A percentile compares a stretch with the other conserved stretches of the same genome.
Conservation (phyloP, 2,329 filamentous ascomycete genomes). For the Colletotrichum brevisporum region DNA sequence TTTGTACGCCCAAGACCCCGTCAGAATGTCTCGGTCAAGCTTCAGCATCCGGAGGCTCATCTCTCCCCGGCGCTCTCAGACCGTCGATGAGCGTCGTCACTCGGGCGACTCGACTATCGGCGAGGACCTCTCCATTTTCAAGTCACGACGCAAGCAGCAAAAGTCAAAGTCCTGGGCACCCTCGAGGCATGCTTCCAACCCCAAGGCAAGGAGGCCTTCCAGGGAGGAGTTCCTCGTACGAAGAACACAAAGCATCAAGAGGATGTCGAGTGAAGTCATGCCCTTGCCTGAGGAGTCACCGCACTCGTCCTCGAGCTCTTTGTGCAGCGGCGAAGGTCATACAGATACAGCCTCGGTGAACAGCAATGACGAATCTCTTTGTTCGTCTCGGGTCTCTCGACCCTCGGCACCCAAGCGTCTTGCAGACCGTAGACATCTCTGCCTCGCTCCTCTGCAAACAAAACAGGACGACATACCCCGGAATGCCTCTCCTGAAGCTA, state of each 20-base stretch:
- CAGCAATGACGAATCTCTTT: constrained; percentile 51
- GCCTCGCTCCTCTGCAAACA: constrained; percentile 30
- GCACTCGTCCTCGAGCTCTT: constrained; percentile 60
- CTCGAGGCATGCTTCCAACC: not conserved
- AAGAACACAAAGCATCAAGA: constrained; percentile 56
- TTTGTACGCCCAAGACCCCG: constrained; percentile 41
- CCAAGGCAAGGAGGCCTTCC: constrained; percentile 14
- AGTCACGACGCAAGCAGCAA: constrained; percentile 32
- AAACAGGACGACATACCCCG: not conserved
- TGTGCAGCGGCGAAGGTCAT: constrained; percentile 59
- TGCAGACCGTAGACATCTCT: constrained; percentile 38
- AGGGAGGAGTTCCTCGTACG: constrained; percentile 52
- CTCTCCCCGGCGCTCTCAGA: constrained; percentile 48
- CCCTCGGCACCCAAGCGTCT: constrained; percentile 40
- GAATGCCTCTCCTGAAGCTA: constrained; percentile 15
- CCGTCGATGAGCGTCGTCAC: constrained; percentile 26
- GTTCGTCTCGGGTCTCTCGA: constrained; percentile 45
- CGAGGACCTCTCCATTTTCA: constrained; percentile 40
- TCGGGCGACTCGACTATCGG: constrained; percentile 27
- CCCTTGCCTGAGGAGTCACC: constrained; percentile 54
- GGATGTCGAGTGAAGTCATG: constrained; percentile 54
- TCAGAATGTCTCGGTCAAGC: constrained; percentile 57
- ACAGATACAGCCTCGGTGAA: constrained; percentile 44
- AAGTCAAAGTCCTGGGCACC: constrained; percentile 29
- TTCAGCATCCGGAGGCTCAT: constrained; percentile 62